Evolutionary conservation across 2,329 filamentous ascomycete species (phyloP).

Genomic region (Talaromyces sp.): DNA sequence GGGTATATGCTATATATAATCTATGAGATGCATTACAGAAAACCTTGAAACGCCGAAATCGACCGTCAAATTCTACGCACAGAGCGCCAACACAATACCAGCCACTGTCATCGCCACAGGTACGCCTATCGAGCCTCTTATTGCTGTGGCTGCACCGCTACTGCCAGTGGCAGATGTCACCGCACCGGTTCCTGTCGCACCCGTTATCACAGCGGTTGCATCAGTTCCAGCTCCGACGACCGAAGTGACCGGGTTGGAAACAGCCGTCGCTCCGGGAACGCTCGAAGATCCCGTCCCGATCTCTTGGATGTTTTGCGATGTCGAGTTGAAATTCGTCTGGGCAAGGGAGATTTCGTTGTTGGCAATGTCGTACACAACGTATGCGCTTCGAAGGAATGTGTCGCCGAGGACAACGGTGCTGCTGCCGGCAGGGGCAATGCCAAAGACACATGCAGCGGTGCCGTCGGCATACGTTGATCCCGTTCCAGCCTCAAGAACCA

Average conservation of each 20-base stretch:
- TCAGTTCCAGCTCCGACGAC: conserved; percentile 22
- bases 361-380: conserved; percentile 57
- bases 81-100: not conserved
- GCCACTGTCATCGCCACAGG: not conserved
- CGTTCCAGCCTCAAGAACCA: conserved; percentile 46
- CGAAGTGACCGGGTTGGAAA: conserved; percentile 47
- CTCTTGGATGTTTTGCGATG: conserved; percentile 46
- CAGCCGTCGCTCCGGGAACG: conserved; percentile 51
- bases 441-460: conserved; percentile 38
- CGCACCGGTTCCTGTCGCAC: too few relatives aligned
- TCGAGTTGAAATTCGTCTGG: conserved; percentile 57
- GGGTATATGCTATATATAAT: not conserved
- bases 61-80: not conserved
- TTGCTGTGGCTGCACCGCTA: not conserved
- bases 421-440: conserved; percentile 47
- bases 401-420: conserved; percentile 53
- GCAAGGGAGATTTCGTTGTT: conserved; percentile 59
- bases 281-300: conserved; percentile 46
- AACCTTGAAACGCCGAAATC: not conserved
- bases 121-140: not conserved
- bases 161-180: not conserved
- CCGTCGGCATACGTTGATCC: conserved; percentile 31
- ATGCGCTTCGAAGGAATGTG: conserved; percentile 59
- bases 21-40: not conserved
- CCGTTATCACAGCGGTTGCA: not conserved